Evolutionary conservation across 257 asterid species (phyloP).

Genomic region (Plantago major): DNA sequence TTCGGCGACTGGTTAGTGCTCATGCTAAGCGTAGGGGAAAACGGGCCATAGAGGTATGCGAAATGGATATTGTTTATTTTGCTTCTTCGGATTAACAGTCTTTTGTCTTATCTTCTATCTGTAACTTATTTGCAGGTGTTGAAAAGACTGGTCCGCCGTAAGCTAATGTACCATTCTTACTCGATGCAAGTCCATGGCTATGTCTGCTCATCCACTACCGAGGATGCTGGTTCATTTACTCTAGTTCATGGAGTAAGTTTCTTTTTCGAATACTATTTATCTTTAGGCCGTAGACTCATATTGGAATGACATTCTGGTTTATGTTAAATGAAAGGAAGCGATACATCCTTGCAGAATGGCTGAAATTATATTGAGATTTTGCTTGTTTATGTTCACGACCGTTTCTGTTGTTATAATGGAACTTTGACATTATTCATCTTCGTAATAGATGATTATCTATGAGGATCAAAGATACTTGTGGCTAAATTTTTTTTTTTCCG

Average conservation of each 20-base stretch:
- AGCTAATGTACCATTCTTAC: slow-evolving; percentile 79
- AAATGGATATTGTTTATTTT: slow-evolving; percentile 1
- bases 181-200: slow-evolving; percentile 95
- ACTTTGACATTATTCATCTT: too few relatives aligned
- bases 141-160: slow-evolving; percentile 66
- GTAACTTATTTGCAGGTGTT: slow-evolving; percentile 47
- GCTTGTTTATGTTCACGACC: slow-evolving; percentile 3
- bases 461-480: slow-evolving; percentile 11
- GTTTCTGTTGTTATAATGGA: not conserved
- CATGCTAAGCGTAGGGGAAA: slow-evolving; percentile 92
- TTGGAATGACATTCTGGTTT: not conserved
- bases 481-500: slow-evolving; percentile 6
- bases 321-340: not conserved
- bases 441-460: not conserved
- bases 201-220: slow-evolving; percentile 61
- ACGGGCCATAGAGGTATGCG: slow-evolving; percentile 81
- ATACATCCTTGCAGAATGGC: not conserved
- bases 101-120: slow-evolving; percentile 18
- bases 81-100: not conserved
- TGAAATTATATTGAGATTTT: slow-evolving; percentile 3
- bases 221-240: slow-evolving; percentile 55
- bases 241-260: slow-evolving; percentile 84
- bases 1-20: slow-evolving; percentile 50
- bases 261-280: slow-evolving; percentile 17
- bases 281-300: not conserved